phyloP scores from a whole-genome alignment of 2,329 filamentous ascomycete genomes.

The Geoglossum cookeanum region DNA sequence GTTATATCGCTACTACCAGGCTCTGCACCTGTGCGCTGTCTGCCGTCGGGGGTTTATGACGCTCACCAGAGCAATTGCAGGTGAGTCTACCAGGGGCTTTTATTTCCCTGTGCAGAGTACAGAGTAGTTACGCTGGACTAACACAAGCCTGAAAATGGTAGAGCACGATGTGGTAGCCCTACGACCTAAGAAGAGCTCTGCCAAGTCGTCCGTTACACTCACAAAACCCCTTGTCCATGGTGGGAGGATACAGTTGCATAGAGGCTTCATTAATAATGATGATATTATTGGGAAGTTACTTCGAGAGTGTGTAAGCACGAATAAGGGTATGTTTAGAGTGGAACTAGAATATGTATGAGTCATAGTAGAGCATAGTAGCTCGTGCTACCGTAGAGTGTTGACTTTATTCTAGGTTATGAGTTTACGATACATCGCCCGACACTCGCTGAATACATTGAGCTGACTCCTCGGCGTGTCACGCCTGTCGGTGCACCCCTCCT shows the following conservation, averaged over 20 bases:
- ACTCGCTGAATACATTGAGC: conserved; percentile 52
- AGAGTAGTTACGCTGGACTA: not conserved
- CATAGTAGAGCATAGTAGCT: not conserved
- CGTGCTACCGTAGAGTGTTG: not conserved
- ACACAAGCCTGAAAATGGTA: conserved; percentile 3
- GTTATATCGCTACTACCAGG: not conserved
- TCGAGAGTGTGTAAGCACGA: conserved; percentile 39
- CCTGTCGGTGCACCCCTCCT: conserved; percentile 33
- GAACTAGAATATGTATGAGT: not conserved
- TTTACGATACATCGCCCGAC: conserved; percentile 45
- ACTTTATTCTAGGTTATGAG: not conserved
- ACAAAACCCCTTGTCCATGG: conserved; percentile 22
- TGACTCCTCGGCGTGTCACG: conserved; percentile 52
- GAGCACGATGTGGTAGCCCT: conserved; percentile 17
- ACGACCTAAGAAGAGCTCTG: conserved; percentile 9
- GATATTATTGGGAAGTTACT: conserved; percentile 44
- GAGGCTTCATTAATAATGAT: conserved; percentile 28
- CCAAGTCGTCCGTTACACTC: conserved; percentile 14
- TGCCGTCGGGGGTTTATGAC: not conserved
- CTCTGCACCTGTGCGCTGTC: not conserved
- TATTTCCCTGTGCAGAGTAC: not conserved
- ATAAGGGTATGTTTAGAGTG: conserved; percentile 21
- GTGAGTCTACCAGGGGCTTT: not conserved
- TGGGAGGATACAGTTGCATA: conserved; percentile 22
- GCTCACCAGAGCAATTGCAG: not conserved